phyloP scores from a whole-genome alignment of 2,329 filamentous ascomycete genomes.

The Keithomyces neogunnii region DNA sequence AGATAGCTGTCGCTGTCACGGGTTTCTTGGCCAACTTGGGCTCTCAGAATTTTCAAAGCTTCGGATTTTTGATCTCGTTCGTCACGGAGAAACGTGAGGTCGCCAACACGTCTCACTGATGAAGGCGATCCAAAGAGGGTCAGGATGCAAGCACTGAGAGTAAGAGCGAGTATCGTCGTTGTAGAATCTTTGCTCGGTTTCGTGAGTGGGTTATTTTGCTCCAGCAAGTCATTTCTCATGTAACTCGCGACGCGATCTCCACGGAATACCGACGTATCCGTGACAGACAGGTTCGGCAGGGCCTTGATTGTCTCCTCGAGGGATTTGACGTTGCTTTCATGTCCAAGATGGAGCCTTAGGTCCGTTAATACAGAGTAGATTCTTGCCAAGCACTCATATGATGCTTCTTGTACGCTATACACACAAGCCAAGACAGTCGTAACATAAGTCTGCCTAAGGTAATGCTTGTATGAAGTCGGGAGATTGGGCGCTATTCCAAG shows the following conservation, averaged over 20 bases:
- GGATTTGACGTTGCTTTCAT: conserved; percentile 46
- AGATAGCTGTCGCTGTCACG: conserved; percentile 58
- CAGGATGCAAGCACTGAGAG: conserved; percentile 51
- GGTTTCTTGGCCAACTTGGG: conserved; percentile 37
- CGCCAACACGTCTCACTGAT: conserved; percentile 46
- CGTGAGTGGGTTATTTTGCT: conserved; percentile 56
- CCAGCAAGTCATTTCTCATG: conserved; percentile 40
- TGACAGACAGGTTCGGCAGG: conserved; percentile 30
- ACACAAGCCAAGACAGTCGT: conserved; percentile 59
- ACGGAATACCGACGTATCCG: conserved; percentile 13
- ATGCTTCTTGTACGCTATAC: conserved; percentile 56
- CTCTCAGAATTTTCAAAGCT: conserved; percentile 49
- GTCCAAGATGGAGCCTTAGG: conserved; percentile 46
- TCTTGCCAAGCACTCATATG: conserved; percentile 47
- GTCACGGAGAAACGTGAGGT: conserved; percentile 56
- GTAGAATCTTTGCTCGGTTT: conserved; percentile 46
- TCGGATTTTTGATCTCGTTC: conserved; percentile 55
- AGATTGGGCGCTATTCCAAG: conserved; percentile 49
- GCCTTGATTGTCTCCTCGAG: conserved; percentile 38
- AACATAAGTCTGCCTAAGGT: conserved; percentile 56
- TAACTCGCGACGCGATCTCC: conserved; percentile 19
- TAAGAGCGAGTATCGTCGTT: conserved; percentile 52
- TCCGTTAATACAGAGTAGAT: conserved; percentile 53
- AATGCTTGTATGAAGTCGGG: conserved; percentile 49
- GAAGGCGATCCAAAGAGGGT: conserved; percentile 41